phyloP scores from a whole-genome alignment of 768 basidiomycete species.

The Kwoniella dejecticola region DNA sequence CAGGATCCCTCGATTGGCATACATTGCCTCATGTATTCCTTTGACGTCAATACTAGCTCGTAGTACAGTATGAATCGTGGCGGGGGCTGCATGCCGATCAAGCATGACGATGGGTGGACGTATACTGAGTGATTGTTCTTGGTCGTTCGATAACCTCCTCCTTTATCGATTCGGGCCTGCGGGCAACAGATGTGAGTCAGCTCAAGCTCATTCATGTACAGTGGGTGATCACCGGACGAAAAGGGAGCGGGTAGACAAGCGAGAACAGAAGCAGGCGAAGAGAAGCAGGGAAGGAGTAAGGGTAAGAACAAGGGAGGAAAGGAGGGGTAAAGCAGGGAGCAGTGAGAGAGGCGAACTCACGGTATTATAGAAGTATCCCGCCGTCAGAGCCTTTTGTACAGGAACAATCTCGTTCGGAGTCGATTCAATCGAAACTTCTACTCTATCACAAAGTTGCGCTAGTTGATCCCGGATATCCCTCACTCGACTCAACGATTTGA shows the following conservation, averaged over 20 bases:
- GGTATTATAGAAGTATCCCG: conserved; percentile 95
- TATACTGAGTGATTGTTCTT: conserved; percentile 96
- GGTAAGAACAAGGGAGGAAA: too few species aligned
- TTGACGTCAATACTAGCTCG: conserved; percentile 94
- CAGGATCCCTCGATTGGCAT: conserved; percentile 98
- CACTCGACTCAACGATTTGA: conserved; percentile 89
- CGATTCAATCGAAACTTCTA: conserved; percentile 82
- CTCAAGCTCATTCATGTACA: not conserved
- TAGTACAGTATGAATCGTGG: conserved; percentile 89
- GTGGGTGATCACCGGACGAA: too few species aligned
- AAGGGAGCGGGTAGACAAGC: too few species aligned
- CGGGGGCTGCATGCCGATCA: conserved; percentile 95
- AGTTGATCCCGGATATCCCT: conserved; percentile 92
- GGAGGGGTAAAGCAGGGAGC: not conserved
- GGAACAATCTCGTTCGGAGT: conserved; percentile 93
- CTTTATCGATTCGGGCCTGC: conserved; percentile 88
- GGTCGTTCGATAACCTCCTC: conserved; percentile 93
- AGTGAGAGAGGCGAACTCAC: conserved; percentile 58
- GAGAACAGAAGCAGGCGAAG: too few species aligned
- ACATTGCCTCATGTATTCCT: conserved; percentile 94
- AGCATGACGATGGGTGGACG: conserved; percentile 90
- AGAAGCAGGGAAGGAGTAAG: too few species aligned
- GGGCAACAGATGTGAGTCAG: not conserved
- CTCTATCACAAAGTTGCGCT: conserved; percentile 91
- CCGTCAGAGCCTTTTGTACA: conserved; percentile 90